Conservation (phyloP, 805 yeast species). For the Isabelozyma pseudorhagii region DNA sequence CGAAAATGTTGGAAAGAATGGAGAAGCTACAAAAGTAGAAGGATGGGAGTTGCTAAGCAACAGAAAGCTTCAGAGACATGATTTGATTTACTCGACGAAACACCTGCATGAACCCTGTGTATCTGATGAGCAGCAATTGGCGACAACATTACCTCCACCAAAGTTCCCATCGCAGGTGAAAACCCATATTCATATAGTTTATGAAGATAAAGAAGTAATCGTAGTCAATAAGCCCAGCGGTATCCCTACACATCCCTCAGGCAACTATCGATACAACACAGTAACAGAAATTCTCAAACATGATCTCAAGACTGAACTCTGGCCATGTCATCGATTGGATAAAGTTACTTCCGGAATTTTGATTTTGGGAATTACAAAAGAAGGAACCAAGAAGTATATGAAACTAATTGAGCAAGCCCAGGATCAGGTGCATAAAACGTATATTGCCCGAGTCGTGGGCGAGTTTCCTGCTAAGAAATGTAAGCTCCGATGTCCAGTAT, state of each 20-base stretch:
- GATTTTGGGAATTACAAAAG: slow-evolving; percentile 38
- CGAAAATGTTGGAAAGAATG: slow-evolving; percentile 16
- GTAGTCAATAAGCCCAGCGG: slow-evolving; percentile 54
- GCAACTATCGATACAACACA: slow-evolving; percentile 41
- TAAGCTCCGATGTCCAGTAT: slow-evolving; percentile 38
- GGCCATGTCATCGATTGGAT: slow-evolving; percentile 51
- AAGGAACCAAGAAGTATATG: slow-evolving; percentile 29
- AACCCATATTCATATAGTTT: slow-evolving; percentile 23
- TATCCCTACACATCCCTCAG: slow-evolving; percentile 53
- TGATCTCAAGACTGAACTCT: slow-evolving; percentile 24
- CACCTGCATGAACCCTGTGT: slow-evolving; percentile 48
- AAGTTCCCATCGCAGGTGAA: neutral
- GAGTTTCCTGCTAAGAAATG: slow-evolving; percentile 31
- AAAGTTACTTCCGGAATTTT: slow-evolving; percentile 51
- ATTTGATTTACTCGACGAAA: slow-evolving; percentile 22
- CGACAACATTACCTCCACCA: neutral
- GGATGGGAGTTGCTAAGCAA: slow-evolving; percentile 16
- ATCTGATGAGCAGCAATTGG: neutral
- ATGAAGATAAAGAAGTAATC: slow-evolving; percentile 32
- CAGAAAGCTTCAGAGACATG: slow-evolving; percentile 17
- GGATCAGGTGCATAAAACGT: slow-evolving; percentile 33
- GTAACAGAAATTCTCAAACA: slow-evolving; percentile 39
- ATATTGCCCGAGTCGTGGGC: slow-evolving; percentile 44
- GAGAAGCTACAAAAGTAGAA: slow-evolving; percentile 10
- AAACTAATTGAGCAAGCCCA: slow-evolving; percentile 25